Percentiles rank a stretch among this genome's conserved stretches.
Evolutionary conservation across 2,329 filamentous ascomycete species (phyloP).

Genomic region (Fusarium illudens): DNA sequence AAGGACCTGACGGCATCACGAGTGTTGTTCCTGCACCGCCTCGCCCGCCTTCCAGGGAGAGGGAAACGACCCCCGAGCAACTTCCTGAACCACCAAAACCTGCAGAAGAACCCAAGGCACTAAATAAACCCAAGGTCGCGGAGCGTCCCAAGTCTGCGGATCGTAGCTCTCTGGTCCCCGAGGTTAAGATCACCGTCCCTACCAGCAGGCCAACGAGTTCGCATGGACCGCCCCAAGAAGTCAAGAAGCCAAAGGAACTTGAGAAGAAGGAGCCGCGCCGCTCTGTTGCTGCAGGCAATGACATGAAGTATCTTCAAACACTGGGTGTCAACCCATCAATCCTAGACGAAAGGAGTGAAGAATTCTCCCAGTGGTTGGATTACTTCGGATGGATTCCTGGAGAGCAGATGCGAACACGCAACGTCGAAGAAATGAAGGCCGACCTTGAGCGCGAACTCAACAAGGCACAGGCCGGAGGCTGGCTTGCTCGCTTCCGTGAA

Average conservation of each 20-base stretch:
- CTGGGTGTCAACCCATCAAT: slow-evolving; percentile 80
- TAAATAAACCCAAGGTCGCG: slow-evolving; percentile 25
- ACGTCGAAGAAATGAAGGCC: slow-evolving; percentile 80
- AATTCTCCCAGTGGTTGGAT: slow-evolving; percentile 83
- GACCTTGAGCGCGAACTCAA: slow-evolving; percentile 89
- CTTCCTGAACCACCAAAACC: slow-evolving; percentile 1
- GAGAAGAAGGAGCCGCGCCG: slow-evolving; percentile 60
- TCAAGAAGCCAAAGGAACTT: slow-evolving; percentile 41
- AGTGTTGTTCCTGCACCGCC: slow-evolving; percentile 84
- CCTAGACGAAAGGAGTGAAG: slow-evolving; percentile 78
- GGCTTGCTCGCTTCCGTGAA: slow-evolving; percentile 83
- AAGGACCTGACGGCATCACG: slow-evolving; percentile 88
- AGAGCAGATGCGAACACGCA: slow-evolving; percentile 75
- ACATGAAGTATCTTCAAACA: slow-evolving; percentile 78
- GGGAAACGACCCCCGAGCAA: slow-evolving; percentile 41
- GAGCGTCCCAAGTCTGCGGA: slow-evolving; percentile 45
- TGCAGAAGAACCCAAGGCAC: background rate
- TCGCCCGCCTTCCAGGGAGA: slow-evolving; percentile 52
- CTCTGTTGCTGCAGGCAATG: slow-evolving; percentile 74
- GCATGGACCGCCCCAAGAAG: slow-evolving; percentile 50
- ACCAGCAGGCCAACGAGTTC: slow-evolving; percentile 52
- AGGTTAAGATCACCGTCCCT: slow-evolving; percentile 66
- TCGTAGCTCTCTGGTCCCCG: slow-evolving; percentile 56
- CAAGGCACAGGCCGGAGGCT: slow-evolving; percentile 89
- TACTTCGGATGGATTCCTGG: slow-evolving; percentile 89